Base-by-base conservation (phyloP, 352 stramenopile species). In the Phytophthora uliginosa region DNA sequence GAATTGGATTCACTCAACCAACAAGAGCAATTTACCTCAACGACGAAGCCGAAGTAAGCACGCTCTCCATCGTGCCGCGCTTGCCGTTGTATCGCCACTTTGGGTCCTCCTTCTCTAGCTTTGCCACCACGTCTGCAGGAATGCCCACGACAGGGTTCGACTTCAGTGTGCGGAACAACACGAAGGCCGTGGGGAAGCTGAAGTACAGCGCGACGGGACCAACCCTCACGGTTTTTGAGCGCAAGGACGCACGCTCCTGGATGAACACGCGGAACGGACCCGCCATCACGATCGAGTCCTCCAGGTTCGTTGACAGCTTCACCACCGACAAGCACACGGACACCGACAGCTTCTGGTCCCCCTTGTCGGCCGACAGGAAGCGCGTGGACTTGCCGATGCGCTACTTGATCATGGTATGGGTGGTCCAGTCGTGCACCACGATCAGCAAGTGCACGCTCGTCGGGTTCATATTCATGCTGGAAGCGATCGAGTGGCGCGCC, bases 401-500 rank as follows among this genome's bases (percentile, higher is more conserved):
- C 76, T 95, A 86, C 66, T 84, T 85, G 47, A 74, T 84, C 1
- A 86, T n/a, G n/a, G n/a, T n/a, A n/a, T n/a, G 88, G 38, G 84
- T 96, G 31, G 86, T 93, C 92, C 90, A 97, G 76, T 96, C 85
- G 73, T 97, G 88, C 66, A 94, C 87, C 20, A 97, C 90, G 42
- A 97, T 85, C 28, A 95, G 77, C 71, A 98, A 64, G 69, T 98
- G 89, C 47, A 98, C 88, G 56, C 84, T 90, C 42, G 73, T 87
- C 34, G 88, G 89, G 75, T 95, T 91, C 76, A 92, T 83, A 81
- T 96, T 93, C 82, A 93, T 94, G 62, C 85, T 95, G 26, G 89
- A 97, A n/a, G 91, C 90, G 65, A 98, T 97, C 47, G 89, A 98
- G 78, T 96, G 90, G n/a, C 92, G 90, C 62, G 92, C n/a, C n/a